Evolutionary conservation across 1,139 yeast species (phyloP), one percentile per base, ranked within the genome.

Genomic region (Hemisphaericaspora lyxosophila): DNA sequence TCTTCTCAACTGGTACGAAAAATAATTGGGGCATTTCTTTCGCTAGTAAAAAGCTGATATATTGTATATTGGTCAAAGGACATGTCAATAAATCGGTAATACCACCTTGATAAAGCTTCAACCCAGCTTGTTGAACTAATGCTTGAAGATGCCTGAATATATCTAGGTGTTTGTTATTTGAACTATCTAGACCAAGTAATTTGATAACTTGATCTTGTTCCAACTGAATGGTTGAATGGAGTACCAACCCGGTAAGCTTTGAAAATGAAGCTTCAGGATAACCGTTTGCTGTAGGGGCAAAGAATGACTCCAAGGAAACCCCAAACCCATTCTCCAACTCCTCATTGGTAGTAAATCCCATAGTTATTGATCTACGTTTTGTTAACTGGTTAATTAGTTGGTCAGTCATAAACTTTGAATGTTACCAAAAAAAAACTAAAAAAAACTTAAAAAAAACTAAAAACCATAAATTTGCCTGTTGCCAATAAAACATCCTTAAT

Each of bases 1-100:
- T 31, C 36, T 17, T 33, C 12, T 19, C 31, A 2, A 41, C 46
- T 1, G 58, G 54, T 11, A 53, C 48, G 35, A 47, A 57, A 39
- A 57, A 59, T 4, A 57, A 36, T 3, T 49, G 42, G 13, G 48
- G 49, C 41, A 44, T 58, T 8, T 43, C 32, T n/a, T 45, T 45
- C 1, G 60, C 62, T 13, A 59, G 47, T 17, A 45, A 35, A 26
- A 50, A 57, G 34, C 57, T 51, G 1, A 52, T 38, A 9, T 46
- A 45, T 15, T 52, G 49, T 16, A 59, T 31, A 37, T 57, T 54
- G 1, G 60, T 54, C 25, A 59, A 33, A 2, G 63, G 62, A 36
- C 49, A 48, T 3, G 49, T 49, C 13, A 42, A 30, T 15, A 53
- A 41, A 23, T 37, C 33, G 4, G 42, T 34, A 7, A 26, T 31